Percentiles rank a stretch among this genome's conserved stretches.
Evolutionary conservation across 495 filamentous ascomycete genomes (phyloP).

Genomic region (Podospora sp.): DNA sequence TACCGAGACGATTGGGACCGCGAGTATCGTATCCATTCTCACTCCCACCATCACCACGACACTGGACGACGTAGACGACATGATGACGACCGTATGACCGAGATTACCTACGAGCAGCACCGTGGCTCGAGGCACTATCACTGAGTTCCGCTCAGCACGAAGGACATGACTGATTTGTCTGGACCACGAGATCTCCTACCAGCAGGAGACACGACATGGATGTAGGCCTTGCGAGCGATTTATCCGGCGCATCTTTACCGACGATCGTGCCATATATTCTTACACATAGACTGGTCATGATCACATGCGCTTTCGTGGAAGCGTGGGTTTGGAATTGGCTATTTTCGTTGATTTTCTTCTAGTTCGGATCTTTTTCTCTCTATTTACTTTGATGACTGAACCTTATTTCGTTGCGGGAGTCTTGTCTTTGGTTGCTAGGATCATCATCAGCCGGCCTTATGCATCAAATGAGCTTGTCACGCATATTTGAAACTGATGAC

Average conservation of each 20-base stretch:
- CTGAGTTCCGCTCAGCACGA: neutral
- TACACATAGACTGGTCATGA: neutral
- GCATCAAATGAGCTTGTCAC: neutral
- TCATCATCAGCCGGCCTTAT: neutral
- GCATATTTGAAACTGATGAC: neutral
- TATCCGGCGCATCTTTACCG: neutral
- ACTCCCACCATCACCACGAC: constrained; percentile 34
- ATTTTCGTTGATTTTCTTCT: too few relatives aligned
- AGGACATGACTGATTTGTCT: neutral
- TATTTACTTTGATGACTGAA: neutral
- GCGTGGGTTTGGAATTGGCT: neutral
- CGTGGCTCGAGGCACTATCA: constrained; percentile 38
- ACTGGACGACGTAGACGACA: constrained; percentile 18
- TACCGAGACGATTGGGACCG: constrained; percentile 66
- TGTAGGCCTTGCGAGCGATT: neutral
- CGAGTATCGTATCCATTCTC: constrained; percentile 33
- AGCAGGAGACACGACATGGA: neutral
- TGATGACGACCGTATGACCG: constrained; percentile 61
- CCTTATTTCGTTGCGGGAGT: neutral
- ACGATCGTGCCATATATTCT: neutral
- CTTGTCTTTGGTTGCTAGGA: neutral
- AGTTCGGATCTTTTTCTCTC: neutral
- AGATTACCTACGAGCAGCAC: constrained; percentile 57
- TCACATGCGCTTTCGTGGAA: neutral
- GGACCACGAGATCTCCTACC: neutral